These are phyloP conservation scores for Cladosporium sp. DNA, from an alignment of 2,329 filamentous ascomycete species.

Conservation along the genomic window DNA sequence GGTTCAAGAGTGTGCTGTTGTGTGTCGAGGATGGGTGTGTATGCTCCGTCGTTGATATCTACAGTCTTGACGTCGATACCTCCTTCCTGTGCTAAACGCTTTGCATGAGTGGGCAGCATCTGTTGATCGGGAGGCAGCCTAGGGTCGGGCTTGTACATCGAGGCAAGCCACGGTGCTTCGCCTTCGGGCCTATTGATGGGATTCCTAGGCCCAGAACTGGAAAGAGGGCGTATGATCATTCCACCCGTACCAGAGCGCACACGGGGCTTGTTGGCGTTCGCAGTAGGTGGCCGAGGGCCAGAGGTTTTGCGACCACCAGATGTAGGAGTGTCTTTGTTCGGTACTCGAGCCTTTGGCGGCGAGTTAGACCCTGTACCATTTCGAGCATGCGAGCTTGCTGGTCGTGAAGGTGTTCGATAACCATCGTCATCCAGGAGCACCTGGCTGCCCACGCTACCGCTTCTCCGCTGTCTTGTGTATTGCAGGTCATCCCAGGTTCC, in stretches of 20 bases:
- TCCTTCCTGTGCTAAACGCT: slow-evolving; percentile 90
- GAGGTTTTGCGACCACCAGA: slow-evolving; percentile 34
- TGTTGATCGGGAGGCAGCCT: slow-evolving; percentile 93
- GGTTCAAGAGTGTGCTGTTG: slow-evolving; percentile 4
- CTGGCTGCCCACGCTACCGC: slow-evolving; percentile 62
- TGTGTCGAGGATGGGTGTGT: neutral
- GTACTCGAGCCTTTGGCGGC: slow-evolving; percentile 43
- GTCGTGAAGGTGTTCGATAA: slow-evolving; percentile 43
- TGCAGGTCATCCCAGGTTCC: slow-evolving; percentile 51
- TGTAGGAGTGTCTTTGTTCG: slow-evolving; percentile 39
- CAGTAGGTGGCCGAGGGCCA: neutral
- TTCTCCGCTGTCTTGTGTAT: slow-evolving; percentile 59
- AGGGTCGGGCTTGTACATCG: slow-evolving; percentile 93
- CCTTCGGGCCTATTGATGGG: slow-evolving; percentile 77
- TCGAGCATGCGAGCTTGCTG: slow-evolving; percentile 31
- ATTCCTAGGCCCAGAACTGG: slow-evolving; percentile 51
- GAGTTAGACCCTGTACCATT: slow-evolving; percentile 20
- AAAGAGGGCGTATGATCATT: slow-evolving; percentile 24
- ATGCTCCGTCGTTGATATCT: neutral
- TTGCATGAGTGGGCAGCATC: slow-evolving; percentile 89
- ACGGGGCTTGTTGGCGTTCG: slow-evolving; percentile 14
- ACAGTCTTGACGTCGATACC: slow-evolving; percentile 85
- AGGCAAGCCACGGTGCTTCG: slow-evolving; percentile 91
- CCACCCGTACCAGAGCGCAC: slow-evolving; percentile 16
- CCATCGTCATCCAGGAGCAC: slow-evolving; percentile 52